Conservation (phyloP, 306 rosid species). For the Begonia loranthoides region DNA sequence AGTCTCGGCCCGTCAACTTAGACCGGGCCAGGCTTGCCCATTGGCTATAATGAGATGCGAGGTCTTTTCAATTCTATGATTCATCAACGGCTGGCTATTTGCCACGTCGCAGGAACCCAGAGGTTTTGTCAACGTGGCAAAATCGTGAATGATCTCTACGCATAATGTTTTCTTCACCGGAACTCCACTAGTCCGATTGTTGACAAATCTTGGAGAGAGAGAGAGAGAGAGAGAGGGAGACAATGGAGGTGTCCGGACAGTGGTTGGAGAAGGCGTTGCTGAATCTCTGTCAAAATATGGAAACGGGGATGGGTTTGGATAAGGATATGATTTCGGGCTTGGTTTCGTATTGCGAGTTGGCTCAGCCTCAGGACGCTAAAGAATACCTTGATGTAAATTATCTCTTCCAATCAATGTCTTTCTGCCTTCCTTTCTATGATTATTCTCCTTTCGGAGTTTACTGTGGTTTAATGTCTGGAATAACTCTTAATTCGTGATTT, state of each 20-base stretch:
- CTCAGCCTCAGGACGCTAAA: constrained; percentile 79
- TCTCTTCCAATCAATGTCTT: constrained; percentile 4
- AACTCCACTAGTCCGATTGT: too few relatives aligned
- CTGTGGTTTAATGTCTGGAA: neutral
- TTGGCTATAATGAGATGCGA: too few relatives aligned
- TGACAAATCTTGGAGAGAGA: neutral
- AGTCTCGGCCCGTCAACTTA: too few relatives aligned
- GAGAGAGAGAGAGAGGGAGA: constrained; percentile 6
- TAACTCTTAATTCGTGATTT: neutral
- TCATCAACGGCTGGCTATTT: too few relatives aligned
- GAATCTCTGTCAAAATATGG: constrained; percentile 53
- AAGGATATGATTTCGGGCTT: constrained; percentile 74
- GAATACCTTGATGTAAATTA: constrained; percentile 73
- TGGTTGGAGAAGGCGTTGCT: constrained; percentile 86
- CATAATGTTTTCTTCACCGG: too few relatives aligned
- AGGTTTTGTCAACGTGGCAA: too few relatives aligned
- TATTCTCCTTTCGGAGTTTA: too few relatives aligned
- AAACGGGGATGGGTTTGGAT: constrained; percentile 63
- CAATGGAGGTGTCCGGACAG: constrained; percentile 53
- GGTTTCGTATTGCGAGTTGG: constrained; percentile 82
- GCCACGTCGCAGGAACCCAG: too few relatives aligned
- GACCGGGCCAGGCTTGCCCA: too few relatives aligned
- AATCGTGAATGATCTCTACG: too few relatives aligned
- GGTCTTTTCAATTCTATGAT: too few relatives aligned
- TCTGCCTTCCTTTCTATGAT: neutral